Percentiles rank a stretch among this genome's conserved stretches.
These are phyloP conservation scores for Petasospora fabianii DNA, from an alignment of 1,139 yeast genomes.

Conservation along the genomic window DNA sequence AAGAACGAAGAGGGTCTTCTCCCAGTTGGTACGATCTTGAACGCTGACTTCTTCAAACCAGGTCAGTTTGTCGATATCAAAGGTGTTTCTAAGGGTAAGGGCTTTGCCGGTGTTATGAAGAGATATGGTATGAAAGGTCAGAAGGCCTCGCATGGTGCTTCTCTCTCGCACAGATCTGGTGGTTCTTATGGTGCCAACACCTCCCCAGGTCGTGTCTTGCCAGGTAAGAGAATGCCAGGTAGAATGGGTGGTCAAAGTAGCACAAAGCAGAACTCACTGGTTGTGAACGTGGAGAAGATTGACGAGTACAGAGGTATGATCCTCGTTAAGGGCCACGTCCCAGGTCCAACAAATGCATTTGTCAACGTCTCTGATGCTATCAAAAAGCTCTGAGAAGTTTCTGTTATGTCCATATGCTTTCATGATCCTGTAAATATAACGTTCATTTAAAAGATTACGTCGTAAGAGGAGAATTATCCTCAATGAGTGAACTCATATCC, in stretches of 20 bases:
- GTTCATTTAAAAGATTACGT: neutral
- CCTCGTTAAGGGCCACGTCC: constrained; percentile 83
- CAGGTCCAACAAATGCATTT: constrained; percentile 80
- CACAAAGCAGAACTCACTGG: constrained; percentile 74
- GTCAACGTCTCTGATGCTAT: constrained; percentile 76
- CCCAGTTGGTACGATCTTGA: constrained; percentile 73
- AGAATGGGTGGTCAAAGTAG: constrained; percentile 80
- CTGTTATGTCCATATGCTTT: neutral
- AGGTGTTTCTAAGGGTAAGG: constrained; percentile 88
- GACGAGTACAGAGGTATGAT: constrained; percentile 80
- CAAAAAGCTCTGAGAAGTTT: constrained; percentile 20
- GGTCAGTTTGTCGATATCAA: constrained; percentile 85
- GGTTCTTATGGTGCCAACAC: constrained; percentile 93
- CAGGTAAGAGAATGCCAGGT: constrained; percentile 98
- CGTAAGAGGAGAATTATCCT: no score
- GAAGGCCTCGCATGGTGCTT: constrained; percentile 94
- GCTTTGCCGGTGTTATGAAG: constrained; percentile 98
- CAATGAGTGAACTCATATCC: no score
- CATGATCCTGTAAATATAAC: constrained; percentile 5
- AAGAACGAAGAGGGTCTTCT: constrained; percentile 61
- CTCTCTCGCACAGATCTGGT: constrained; percentile 89
- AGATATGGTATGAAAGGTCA: constrained; percentile 91
- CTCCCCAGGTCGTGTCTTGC: constrained; percentile 94
- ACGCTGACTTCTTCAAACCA: constrained; percentile 76
- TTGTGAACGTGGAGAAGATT: constrained; percentile 75